Conservation (phyloP, 1,284 basidiomycete species). For the Rhodotorula glutinis region DNA sequence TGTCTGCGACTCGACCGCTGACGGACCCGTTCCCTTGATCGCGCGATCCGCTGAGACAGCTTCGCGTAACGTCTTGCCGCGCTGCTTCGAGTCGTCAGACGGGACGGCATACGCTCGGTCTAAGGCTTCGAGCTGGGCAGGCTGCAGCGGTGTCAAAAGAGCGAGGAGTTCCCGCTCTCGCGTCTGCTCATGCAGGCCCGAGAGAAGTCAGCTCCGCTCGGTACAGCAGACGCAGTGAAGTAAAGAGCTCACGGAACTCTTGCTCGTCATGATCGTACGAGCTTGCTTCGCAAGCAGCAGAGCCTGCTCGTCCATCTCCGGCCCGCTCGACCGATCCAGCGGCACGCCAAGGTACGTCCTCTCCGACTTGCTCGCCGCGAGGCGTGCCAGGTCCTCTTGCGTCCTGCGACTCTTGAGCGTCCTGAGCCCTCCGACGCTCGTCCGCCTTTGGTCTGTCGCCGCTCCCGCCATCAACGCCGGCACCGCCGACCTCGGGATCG, state of each 20-base stretch:
- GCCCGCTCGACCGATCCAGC: constrained; percentile 25
- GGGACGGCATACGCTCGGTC: constrained; percentile 15
- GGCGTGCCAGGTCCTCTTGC: constrained; percentile 20
- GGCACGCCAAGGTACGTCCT: constrained; percentile 30
- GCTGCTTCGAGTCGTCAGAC: not conserved
- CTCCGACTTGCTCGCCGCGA: constrained; percentile 9
- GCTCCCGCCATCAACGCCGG: not conserved
- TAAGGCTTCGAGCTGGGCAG: constrained; percentile 27
- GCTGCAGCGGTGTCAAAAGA: constrained; percentile 12
- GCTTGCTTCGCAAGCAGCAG: constrained; percentile 3
- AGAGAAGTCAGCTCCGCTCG: not conserved
- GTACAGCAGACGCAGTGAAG: not conserved
- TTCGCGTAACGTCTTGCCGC: constrained; percentile 26
- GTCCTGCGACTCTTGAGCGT: constrained; percentile 3
- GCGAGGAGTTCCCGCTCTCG: constrained; percentile 14
- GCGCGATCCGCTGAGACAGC: constrained; percentile 13
- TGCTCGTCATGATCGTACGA: constrained; percentile 3
- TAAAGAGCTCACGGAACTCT: constrained; percentile 7
- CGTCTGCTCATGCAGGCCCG: constrained; percentile 5
- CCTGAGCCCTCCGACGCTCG: not conserved
- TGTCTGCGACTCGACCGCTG: no score
- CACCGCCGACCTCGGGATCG: not conserved
- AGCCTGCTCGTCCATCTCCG: constrained; percentile 8
- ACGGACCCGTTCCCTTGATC: constrained; percentile 31
- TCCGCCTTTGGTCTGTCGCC: no score